Percentiles rank a stretch among this genome's conserved stretches.
These are phyloP conservation scores for Scutellaria galericulata DNA, from an alignment of 257 asterid genomes.

Conservation along the genomic window DNA sequence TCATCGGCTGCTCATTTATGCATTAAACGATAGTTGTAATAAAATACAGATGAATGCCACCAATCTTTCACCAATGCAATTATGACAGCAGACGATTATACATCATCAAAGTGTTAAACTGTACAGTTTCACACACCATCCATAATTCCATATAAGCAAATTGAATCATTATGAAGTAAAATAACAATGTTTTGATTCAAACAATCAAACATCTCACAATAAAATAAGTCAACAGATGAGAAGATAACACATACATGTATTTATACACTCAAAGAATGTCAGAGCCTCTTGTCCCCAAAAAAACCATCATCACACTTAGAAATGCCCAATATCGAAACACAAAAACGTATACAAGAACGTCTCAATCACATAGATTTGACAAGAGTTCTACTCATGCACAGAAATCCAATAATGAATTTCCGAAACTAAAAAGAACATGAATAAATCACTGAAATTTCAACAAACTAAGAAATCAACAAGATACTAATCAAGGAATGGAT, in stretches of 20 bases:
- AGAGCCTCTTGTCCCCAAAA: not conserved
- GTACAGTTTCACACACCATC: not conserved
- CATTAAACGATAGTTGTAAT: not conserved
- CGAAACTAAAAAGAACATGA: not conserved
- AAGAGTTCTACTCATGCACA: not conserved
- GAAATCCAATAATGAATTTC: not conserved
- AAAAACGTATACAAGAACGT: no score
- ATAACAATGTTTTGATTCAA: not conserved
- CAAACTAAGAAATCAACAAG: no score
- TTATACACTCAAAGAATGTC: not conserved
- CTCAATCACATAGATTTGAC: no score
- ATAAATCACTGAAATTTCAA: not conserved
- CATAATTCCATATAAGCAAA: not conserved
- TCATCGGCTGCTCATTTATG: not conserved
- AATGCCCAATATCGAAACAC: not conserved
- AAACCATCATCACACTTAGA: not conserved
- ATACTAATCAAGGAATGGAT: no score
- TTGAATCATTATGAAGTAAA: not conserved
- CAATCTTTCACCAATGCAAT: not conserved
- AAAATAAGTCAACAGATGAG: not conserved
- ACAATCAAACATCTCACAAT: not conserved
- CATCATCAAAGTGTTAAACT: not conserved
- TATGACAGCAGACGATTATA: constrained; percentile 5
- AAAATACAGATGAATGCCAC: not conserved
- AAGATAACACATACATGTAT: constrained; percentile 5